phyloP scores from a whole-genome alignment of 768 basidiomycete species.

The Obba rivulosa region DNA sequence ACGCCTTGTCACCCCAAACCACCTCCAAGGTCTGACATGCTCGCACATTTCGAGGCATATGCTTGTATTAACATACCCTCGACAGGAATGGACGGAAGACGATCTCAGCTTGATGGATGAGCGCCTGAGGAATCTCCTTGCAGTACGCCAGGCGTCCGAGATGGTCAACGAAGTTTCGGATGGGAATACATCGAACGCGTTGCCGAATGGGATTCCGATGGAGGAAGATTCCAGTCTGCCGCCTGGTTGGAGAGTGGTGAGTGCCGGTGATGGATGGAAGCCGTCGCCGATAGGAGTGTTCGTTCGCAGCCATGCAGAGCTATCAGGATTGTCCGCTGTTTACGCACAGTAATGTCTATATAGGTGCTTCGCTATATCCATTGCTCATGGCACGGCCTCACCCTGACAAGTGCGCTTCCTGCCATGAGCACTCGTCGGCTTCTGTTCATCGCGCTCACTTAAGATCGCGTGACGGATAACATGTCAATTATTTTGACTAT shows the following conservation, averaged over 20 bases:
- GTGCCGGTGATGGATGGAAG: conserved; percentile 44
- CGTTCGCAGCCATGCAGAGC: conserved; percentile 3
- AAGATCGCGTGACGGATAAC: no score
- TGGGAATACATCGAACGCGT: no score
- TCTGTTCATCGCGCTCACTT: no score
- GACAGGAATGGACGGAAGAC: conserved; percentile 44
- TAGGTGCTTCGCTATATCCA: no score
- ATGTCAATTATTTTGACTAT: no score
- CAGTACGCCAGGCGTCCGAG: neutral
- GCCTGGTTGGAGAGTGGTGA: conserved; percentile 52
- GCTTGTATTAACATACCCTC: neutral
- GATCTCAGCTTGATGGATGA: conserved; percentile 53
- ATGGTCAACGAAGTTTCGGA: neutral
- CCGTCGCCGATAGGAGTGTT: conserved; percentile 67
- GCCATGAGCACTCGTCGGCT: no score
- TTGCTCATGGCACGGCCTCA: no score
- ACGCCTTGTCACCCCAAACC: neutral
- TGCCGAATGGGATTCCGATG: neutral
- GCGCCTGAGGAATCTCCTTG: conserved; percentile 38
- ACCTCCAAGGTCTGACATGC: conserved; percentile 1
- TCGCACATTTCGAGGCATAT: neutral
- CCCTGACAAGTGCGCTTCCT: no score
- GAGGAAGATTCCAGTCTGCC: conserved; percentile 12
- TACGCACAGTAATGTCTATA: no score
- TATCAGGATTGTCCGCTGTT: no score